Evolutionary conservation across 2,329 filamentous ascomycete genomes (phyloP), one percentile per base, ranked within the genome.

Genomic region (Calonectria henricotiae): DNA sequence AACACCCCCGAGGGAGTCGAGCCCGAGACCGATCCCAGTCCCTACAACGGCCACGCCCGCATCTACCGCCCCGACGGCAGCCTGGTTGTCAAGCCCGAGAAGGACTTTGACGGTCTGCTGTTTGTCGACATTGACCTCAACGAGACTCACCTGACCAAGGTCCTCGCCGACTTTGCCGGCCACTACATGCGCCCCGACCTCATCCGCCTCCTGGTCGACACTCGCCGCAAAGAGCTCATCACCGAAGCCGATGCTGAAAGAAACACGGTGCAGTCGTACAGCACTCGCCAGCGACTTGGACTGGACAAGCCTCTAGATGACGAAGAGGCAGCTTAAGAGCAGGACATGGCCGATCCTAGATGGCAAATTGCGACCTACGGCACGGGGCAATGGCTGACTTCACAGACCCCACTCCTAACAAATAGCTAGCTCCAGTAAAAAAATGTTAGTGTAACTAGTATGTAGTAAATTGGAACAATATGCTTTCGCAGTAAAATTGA

Each of bases 121-220:
- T 85, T 83, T 66, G 87, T 86, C 0, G 86, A 89, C 68, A 74
- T 89, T 55, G 84, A 89, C 43, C 76, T 90, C 62, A 77, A 82
- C 6, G 76, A 78, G 51, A 75, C 54, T 1, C 76, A 77, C 7
- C 75, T 78, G 1, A 78, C 76, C 1, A 78, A 78, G 68, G 73
- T 74, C 1, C 69, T 78, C 0, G 76, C 84, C 17, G 83, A 85
- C 63, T 81, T 83, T 39, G 78, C 74, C 0, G 78, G 79, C 0
- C 80, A 81, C 68, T 81, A 85, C 73, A 80, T 81, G 63, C 78
- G 83, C 4, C 83, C 83, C 15, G 84, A 85, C 62, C 70, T 84
- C 67, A 77, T 85, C 20, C 82, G 83, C 25, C 77, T 85, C 47
- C 72, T 78, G 9, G 76, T 78, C 1, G 76, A 78, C 41, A 78